Percentiles rank a stretch among this genome's conserved stretches.
Evolutionary conservation across 805 yeast species (phyloP).

Genomic region (Candida wancherniae): DNA sequence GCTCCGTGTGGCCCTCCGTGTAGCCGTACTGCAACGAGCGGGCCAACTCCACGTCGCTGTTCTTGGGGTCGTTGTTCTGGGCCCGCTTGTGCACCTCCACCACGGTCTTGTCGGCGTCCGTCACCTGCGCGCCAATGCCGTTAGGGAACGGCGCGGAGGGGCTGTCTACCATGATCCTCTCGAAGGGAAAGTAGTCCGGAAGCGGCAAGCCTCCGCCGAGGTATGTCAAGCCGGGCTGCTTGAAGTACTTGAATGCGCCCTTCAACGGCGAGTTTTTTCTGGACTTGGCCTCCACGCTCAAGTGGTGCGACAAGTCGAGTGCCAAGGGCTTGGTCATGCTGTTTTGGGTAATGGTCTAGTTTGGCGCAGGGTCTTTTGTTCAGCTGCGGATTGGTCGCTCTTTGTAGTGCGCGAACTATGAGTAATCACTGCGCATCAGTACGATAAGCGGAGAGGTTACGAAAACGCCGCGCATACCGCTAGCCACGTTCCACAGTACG

Average conservation of each 20-base stretch:
- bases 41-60: constrained; percentile 62
- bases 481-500: neutral
- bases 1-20: constrained; percentile 75
- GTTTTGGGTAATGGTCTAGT: too few relatives aligned
- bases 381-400: too few relatives aligned
- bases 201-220: constrained; percentile 95
- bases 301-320: constrained; percentile 68
- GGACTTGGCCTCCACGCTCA: constrained; percentile 72
- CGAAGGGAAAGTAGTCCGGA: constrained; percentile 90
- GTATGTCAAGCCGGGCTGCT: constrained; percentile 73
- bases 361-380: too few relatives aligned
- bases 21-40: constrained; percentile 90
- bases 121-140: constrained; percentile 68
- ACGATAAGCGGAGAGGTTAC: neutral
- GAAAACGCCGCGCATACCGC: neutral
- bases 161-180: constrained; percentile 60
- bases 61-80: constrained; percentile 16
- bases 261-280: constrained; percentile 81
- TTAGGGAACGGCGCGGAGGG: constrained; percentile 76
- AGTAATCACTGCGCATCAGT: too few relatives aligned
- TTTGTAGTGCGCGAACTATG: too few relatives aligned
- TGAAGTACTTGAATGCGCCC: constrained; percentile 72
- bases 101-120: constrained; percentile 38
- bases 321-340: constrained; percentile 35
- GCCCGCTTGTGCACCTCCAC: constrained; percentile 38